These are phyloP conservation scores for Xylariomycetidae sp. DNA, from an alignment of 2,329 filamentous ascomycete species.

Conservation along the genomic window DNA sequence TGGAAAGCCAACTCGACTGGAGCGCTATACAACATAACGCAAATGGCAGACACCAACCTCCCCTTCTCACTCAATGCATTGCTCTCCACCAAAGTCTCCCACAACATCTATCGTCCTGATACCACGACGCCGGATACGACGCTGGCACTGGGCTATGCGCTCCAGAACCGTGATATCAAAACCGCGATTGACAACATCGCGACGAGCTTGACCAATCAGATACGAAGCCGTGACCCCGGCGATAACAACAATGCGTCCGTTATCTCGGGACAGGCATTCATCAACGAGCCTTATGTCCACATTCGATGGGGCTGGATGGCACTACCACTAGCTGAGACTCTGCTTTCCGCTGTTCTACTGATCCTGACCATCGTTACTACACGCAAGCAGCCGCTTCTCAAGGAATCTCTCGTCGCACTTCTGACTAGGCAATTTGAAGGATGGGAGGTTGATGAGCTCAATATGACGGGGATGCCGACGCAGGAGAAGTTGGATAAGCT, in stretches of 20 bases:
- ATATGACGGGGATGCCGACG: slow-evolving; percentile 5
- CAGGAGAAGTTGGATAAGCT: slow-evolving; percentile 9
- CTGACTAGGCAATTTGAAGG: slow-evolving; percentile 9
- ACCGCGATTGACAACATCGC: slow-evolving; percentile 5
- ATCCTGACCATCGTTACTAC: slow-evolving; percentile 7
- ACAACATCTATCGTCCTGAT: slow-evolving; percentile 3
- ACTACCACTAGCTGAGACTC: slow-evolving; percentile 10
- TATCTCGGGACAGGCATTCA: slow-evolving; percentile 5
- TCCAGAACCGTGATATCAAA: slow-evolving; percentile 8
- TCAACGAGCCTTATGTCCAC: slow-evolving; percentile 14
- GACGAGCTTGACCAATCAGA: slow-evolving; percentile 9
- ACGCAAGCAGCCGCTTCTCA: slow-evolving; percentile 11
- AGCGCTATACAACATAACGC: slow-evolving; percentile 5
- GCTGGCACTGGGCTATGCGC: no score
- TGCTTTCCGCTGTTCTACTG: slow-evolving; percentile 9
- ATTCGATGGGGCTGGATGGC: slow-evolving; percentile 12
- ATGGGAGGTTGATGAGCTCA: slow-evolving; percentile 10
- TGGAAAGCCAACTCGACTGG: slow-evolving; percentile 5
- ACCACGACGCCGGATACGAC: no score
- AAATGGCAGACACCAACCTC: not conserved
- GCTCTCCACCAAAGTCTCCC: slow-evolving; percentile 3
- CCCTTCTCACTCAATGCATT: slow-evolving; percentile 4
- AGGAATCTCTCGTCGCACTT: slow-evolving; percentile 9
- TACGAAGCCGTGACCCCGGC: slow-evolving; percentile 8
- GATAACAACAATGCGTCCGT: slow-evolving; percentile 11